Percentiles rank a stretch among this genome's conserved stretches.
Evolutionary conservation across 192 early-diverging fungal species (phyloP).

Genomic region (Umbelopsis sp.): DNA sequence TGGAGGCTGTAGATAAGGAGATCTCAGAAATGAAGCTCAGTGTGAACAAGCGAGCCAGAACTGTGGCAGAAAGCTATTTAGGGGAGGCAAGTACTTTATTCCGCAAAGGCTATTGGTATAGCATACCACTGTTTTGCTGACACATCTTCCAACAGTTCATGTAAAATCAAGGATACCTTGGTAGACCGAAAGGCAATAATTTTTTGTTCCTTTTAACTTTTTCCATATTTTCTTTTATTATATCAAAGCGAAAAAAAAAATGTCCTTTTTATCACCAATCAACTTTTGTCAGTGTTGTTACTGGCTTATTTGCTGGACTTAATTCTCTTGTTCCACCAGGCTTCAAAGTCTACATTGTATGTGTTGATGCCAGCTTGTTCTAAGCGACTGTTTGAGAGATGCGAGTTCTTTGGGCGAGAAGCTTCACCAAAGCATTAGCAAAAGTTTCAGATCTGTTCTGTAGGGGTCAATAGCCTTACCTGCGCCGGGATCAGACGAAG

Average conservation of each 20-base stretch:
- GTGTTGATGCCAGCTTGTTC: conserved; percentile 57
- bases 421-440: conserved; percentile 38
- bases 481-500: conserved; percentile 35
- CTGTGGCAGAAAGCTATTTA: conserved; percentile 44
- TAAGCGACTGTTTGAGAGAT: conserved; percentile 65
- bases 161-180: conserved; percentile 21
- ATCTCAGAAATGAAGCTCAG: conserved; percentile 98
- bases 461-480: not conserved
- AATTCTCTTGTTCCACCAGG: conserved; percentile 50
- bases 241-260: not conserved
- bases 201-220: not conserved
- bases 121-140: not conserved
- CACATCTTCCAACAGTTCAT: not conserved
- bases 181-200: conserved; percentile 1
- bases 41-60: conserved; percentile 86
- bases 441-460: not conserved
- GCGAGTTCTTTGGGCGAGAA: conserved; percentile 62
- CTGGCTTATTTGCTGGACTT: conserved; percentile 1
- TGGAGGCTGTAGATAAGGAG: conserved; percentile 99
- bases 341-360: conserved; percentile 51
- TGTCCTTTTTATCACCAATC: not conserved
- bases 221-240: not conserved
- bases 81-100: conserved; percentile 23
- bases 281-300: not conserved
- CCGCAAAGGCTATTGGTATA: not conserved